Percentiles rank a stretch among this genome's conserved stretches.
phyloP scores from a whole-genome alignment of 495 filamentous ascomycete genomes.

The Hypoxylon fragiforme region DNA sequence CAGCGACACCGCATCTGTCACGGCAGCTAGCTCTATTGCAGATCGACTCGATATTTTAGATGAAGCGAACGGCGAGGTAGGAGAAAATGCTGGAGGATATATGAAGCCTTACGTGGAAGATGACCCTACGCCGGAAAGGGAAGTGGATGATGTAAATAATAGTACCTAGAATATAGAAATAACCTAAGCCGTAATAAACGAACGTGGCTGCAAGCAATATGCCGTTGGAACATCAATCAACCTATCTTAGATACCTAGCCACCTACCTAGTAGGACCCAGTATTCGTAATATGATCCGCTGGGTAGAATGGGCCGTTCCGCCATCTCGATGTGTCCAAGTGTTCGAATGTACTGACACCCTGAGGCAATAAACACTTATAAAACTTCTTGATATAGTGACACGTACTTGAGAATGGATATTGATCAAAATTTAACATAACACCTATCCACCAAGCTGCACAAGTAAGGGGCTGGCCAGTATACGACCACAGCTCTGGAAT shows the following conservation, averaged over 20 bases:
- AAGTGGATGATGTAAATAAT: neutral
- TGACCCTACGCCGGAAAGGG: slow-evolving; percentile 1
- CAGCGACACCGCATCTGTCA: slow-evolving; percentile 30
- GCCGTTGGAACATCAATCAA: too few relatives aligned
- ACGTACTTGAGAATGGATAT: too few relatives aligned
- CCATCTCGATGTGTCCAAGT: neutral
- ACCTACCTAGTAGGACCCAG: neutral
- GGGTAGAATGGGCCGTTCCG: neutral
- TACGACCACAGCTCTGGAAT: neutral
- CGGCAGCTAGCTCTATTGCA: slow-evolving; percentile 30
- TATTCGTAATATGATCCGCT: neutral
- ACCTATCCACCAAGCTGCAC: neutral
- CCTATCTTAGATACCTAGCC: too few relatives aligned
- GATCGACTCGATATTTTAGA: slow-evolving; percentile 22
- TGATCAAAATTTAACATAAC: too few relatives aligned
- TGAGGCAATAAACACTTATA: too few relatives aligned
- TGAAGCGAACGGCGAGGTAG: neutral
- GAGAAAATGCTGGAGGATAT: slow-evolving; percentile 14
- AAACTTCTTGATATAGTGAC: neutral
- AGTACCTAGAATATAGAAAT: neutral
- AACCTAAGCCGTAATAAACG: too few relatives aligned
- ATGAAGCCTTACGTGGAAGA: slow-evolving; percentile 34
- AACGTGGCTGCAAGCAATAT: too few relatives aligned
- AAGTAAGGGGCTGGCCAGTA: neutral
- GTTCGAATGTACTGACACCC: too few relatives aligned